Percentiles rank a stretch among this genome's conserved stretches.
These are phyloP conservation scores for Phalaenopsis aphrodite DNA, from an alignment of 106 monocot genomes.

Conservation along the genomic window DNA sequence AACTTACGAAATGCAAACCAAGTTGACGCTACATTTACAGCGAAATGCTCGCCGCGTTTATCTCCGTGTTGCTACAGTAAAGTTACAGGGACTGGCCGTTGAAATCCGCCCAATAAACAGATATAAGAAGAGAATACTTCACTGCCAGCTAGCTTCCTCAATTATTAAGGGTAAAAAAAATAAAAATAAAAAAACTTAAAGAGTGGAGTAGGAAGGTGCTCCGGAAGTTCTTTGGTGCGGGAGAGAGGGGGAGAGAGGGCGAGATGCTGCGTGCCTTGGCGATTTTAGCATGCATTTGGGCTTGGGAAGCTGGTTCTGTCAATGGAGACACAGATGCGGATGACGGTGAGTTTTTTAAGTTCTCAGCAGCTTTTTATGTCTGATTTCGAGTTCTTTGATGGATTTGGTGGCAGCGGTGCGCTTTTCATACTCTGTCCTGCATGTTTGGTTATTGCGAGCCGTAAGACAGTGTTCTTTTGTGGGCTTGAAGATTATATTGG, in stretches of 20 bases:
- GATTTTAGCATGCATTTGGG: slow-evolving; percentile 17
- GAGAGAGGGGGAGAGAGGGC: slow-evolving; percentile 1
- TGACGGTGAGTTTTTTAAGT: slow-evolving; percentile 24
- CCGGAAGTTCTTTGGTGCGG: neutral
- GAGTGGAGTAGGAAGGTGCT: neutral
- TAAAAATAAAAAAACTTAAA: neutral
- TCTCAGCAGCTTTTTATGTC: neutral
- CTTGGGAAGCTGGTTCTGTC: slow-evolving; percentile 11
- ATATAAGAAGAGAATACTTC: neutral
- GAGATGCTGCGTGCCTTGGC: slow-evolving; percentile 12
- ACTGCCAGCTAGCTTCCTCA: neutral
- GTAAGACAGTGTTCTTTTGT: neutral
- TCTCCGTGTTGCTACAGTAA: too few species aligned
- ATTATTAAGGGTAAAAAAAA: neutral
- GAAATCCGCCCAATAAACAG: neutral
- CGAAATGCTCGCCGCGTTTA: too few species aligned
- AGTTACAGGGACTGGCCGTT: too few species aligned
- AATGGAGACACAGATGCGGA: slow-evolving; percentile 19
- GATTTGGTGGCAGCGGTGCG: neutral
- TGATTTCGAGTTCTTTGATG: neutral
- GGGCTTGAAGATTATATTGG: neutral
- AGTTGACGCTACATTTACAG: too few species aligned
- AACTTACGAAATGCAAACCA: too few species aligned
- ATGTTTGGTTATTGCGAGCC: neutral
- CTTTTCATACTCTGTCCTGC: neutral